phyloP scores from a whole-genome alignment of 2,329 filamentous ascomycete genomes.

The Colletotrichum spinosum region DNA sequence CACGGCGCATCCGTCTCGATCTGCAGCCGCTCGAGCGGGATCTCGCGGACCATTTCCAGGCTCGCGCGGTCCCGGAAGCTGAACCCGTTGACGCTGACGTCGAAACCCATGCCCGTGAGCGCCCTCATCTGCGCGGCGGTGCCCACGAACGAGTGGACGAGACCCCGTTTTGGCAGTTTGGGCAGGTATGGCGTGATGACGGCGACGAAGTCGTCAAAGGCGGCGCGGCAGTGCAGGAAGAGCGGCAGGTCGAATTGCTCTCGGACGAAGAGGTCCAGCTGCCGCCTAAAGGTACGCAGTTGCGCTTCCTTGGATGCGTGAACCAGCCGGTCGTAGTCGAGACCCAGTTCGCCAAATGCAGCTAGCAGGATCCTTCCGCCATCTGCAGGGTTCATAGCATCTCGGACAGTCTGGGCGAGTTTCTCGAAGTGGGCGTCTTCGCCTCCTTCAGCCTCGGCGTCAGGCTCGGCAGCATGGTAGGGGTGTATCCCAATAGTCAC shows the following conservation, averaged over 20 bases:
- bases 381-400: conserved; percentile 37
- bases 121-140: conserved; percentile 52
- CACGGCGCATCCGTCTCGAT: conserved; percentile 62
- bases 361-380: conserved; percentile 45
- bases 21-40: conserved; percentile 55
- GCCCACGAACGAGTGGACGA: conserved; percentile 56
- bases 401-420: conserved; percentile 41
- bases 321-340: conserved; percentile 61
- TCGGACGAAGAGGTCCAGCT: conserved; percentile 53
- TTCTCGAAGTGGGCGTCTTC: conserved; percentile 41
- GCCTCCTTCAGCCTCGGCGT: conserved; percentile 41
- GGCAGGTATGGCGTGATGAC: conserved; percentile 54
- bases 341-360: conserved; percentile 61
- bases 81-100: conserved; percentile 62
- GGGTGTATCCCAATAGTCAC: conserved; percentile 63
- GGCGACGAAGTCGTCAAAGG: conserved; percentile 55
- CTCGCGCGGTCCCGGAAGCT: conserved; percentile 53
- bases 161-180: conserved; percentile 48
- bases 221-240: conserved; percentile 55
- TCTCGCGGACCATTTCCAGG: conserved; percentile 54
- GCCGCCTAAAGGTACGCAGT: conserved; percentile 52
- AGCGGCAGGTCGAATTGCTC: conserved; percentile 50
- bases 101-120: conserved; percentile 51
- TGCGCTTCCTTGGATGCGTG: conserved; percentile 56
- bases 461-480: conserved; percentile 60